Conservation (phyloP, 164 flowering plant genomes). For the Amborella trichopoda region DNA sequence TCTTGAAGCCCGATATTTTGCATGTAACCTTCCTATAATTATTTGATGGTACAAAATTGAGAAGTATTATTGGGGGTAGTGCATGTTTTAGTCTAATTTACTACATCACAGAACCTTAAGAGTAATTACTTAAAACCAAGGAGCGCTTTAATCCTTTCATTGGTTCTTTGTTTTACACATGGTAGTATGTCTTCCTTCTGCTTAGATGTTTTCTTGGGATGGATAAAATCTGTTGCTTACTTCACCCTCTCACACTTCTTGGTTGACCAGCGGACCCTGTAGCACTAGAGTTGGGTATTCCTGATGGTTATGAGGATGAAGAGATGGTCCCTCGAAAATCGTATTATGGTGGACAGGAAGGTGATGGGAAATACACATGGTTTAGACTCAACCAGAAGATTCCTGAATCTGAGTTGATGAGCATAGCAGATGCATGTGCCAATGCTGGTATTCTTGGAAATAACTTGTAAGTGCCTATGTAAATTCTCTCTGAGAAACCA, state of each 20-base stretch:
- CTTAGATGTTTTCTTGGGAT: background rate
- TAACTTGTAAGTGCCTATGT: slow-evolving; percentile 42
- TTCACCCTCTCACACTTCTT: slow-evolving; percentile 1
- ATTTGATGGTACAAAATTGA: too few relatives aligned
- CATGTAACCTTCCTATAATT: too few relatives aligned
- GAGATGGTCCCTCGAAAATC: slow-evolving; percentile 54
- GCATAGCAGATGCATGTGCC: slow-evolving; percentile 25
- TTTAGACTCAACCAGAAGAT: slow-evolving; percentile 49
- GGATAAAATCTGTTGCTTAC: background rate
- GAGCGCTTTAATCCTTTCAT: too few relatives aligned
- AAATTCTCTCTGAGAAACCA: background rate
- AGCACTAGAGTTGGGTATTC: slow-evolving; percentile 61
- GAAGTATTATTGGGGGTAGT: too few relatives aligned
- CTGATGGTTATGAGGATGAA: slow-evolving; percentile 56
- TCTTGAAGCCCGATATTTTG: too few relatives aligned
- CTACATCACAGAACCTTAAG: too few relatives aligned
- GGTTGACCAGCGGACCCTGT: slow-evolving; percentile 64
- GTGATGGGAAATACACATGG: slow-evolving; percentile 72
- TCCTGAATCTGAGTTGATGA: slow-evolving; percentile 34
- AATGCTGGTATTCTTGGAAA: slow-evolving; percentile 36
- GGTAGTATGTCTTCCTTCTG: background rate
- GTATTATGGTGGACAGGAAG: slow-evolving; percentile 94
- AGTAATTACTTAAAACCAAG: too few relatives aligned
- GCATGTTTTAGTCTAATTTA: too few relatives aligned
- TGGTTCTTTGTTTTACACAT: too few relatives aligned